Conservation (phyloP, 345 rosid species). For the Rhizophora mangle region DNA sequence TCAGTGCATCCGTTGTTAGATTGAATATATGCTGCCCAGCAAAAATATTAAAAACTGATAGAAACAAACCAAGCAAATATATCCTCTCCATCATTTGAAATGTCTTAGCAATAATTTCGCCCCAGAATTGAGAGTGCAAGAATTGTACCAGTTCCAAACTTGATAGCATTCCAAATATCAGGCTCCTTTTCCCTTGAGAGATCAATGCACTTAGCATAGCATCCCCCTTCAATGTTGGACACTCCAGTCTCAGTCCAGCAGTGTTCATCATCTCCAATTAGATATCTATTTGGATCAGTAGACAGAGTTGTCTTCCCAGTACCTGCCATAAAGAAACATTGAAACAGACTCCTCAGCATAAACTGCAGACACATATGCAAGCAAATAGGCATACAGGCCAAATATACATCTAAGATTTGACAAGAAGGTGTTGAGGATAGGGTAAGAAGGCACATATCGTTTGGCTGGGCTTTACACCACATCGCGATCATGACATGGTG, state of each 20-base stretch:
- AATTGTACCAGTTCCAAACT: constrained; percentile 79
- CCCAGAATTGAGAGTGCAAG: neutral
- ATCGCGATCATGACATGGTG: constrained; percentile 30
- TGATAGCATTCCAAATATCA: constrained; percentile 95
- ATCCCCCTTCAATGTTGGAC: constrained; percentile 97
- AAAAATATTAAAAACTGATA: neutral
- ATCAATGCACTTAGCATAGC: constrained; percentile 97
- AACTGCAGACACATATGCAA: neutral
- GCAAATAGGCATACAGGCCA: neutral
- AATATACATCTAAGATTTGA: neutral
- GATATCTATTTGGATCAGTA: constrained; percentile 84
- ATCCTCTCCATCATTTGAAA: neutral
- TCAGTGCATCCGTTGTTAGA: neutral
- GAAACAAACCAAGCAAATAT: neutral
- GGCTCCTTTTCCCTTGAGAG: constrained; percentile 91
- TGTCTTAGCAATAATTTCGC: neutral
- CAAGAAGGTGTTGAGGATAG: neutral
- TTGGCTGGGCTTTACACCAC: constrained; percentile 24
- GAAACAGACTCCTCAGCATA: constrained; percentile 19
- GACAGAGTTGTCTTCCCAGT: constrained; percentile 96
- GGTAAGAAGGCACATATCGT: constrained; percentile 32
- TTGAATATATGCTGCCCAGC: neutral
- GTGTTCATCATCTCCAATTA: constrained; percentile 97
- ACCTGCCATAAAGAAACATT: constrained; percentile 35
- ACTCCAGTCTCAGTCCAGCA: constrained; percentile 92